Conservation (phyloP, 1,139 yeast species). For the Hyphopichia wangnamkhiaoensis region DNA sequence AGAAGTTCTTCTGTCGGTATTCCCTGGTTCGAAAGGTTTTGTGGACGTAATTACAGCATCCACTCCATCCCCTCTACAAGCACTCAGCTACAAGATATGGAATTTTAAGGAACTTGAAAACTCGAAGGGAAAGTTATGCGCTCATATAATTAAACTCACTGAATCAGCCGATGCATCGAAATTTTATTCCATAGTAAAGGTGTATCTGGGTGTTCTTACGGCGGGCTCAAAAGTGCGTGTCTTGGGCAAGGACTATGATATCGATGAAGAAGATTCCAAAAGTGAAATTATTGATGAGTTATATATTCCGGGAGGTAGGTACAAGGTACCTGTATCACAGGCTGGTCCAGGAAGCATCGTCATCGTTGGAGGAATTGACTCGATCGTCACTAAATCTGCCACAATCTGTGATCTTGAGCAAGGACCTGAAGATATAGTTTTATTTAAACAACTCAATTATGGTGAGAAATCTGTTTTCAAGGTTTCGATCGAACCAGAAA, state of each 20-base stretch:
- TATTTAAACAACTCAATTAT: slow-evolving; percentile 44
- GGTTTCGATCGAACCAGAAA: slow-evolving; percentile 78
- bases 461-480: slow-evolving; percentile 66
- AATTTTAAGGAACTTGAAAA: neutral
- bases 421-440: slow-evolving; percentile 4
- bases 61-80: slow-evolving; percentile 43
- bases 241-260: slow-evolving; percentile 55
- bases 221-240: slow-evolving; percentile 52
- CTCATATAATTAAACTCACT: slow-evolving; percentile 61
- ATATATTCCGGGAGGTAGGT: slow-evolving; percentile 72
- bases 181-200: slow-evolving; percentile 59
- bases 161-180: slow-evolving; percentile 50
- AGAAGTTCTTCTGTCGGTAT: slow-evolving; percentile 54
- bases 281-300: slow-evolving; percentile 48
- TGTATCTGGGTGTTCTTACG: slow-evolving; percentile 59
- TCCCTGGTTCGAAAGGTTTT: slow-evolving; percentile 54
- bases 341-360: slow-evolving; percentile 69
- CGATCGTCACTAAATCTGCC: slow-evolving; percentile 58
- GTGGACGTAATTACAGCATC: slow-evolving; percentile 46
- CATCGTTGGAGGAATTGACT: slow-evolving; percentile 63
- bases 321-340: slow-evolving; percentile 54
- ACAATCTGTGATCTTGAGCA: slow-evolving; percentile 39
- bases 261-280: slow-evolving; percentile 56
- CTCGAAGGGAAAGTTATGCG: slow-evolving; percentile 26
- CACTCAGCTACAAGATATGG: neutral